Conservation (phyloP, 371 early-diverging fungal species). For the Mucor circinelloides region DNA sequence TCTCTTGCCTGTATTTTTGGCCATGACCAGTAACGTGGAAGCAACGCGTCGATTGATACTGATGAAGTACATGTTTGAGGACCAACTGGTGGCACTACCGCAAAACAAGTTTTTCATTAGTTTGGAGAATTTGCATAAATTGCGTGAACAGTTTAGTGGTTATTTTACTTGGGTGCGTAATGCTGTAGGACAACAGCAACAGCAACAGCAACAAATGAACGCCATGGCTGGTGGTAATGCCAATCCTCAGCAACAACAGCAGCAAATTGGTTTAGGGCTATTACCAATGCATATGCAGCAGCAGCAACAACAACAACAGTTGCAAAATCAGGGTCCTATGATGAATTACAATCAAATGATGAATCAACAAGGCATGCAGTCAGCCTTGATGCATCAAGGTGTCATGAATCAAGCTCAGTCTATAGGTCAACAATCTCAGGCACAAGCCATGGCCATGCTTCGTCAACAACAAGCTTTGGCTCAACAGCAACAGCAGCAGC, state of each 20-base stretch:
- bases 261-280: constrained; percentile 1
- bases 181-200: constrained; percentile 34
- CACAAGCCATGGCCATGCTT: constrained; percentile 15
- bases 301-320: constrained; percentile 22
- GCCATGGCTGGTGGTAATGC: constrained; percentile 2
- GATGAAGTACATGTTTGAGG: constrained; percentile 65
- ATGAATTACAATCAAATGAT: constrained; percentile 2
- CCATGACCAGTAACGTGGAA: constrained; percentile 42
- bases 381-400: not conserved
- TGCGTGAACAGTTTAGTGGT: constrained; percentile 52
- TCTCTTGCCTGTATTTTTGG: constrained; percentile 50
- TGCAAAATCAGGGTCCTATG: not conserved
- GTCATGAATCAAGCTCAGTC: constrained; percentile 12
- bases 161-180: constrained; percentile 53
- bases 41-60: constrained; percentile 53
- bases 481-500: constrained; percentile 10
- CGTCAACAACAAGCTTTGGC: constrained; percentile 22
- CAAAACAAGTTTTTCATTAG: constrained; percentile 52
- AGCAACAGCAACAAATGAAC: constrained; percentile 22
- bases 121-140: constrained; percentile 46
- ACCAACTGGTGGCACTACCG: constrained; percentile 48
- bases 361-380: not conserved
- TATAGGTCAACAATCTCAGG: constrained; percentile 16
- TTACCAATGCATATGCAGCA: constrained; percentile 15
- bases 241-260: constrained; percentile 13